These are phyloP conservation scores for Aspergillus eucalypticola DNA, from an alignment of 2,329 filamentous ascomycete species.

Conservation along the genomic window DNA sequence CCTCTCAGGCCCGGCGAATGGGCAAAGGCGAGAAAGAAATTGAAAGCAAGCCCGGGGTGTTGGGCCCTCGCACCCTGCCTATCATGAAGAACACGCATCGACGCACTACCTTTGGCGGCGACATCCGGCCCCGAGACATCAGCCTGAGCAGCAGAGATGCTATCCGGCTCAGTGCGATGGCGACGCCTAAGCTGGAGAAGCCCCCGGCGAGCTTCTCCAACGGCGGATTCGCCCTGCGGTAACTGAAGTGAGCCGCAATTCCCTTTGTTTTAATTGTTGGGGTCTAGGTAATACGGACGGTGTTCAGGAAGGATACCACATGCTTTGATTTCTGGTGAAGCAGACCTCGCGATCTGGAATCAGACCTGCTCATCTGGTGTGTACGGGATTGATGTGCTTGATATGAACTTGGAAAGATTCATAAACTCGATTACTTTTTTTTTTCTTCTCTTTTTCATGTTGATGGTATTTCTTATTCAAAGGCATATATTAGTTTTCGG, in stretches of 20 bases:
- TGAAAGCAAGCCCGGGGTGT: constrained; percentile 57
- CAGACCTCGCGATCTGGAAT: constrained; percentile 17
- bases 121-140: constrained; percentile 42
- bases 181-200: constrained; percentile 36
- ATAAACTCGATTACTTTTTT: not conserved
- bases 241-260: constrained; percentile 12
- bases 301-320: constrained; percentile 36
- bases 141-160: constrained; percentile 42
- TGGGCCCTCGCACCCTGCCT: constrained; percentile 62
- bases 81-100: constrained; percentile 56
- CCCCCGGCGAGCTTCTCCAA: constrained; percentile 32
- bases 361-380: constrained; percentile 3
- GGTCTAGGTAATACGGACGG: constrained; percentile 25
- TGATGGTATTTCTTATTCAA: constrained; percentile 17
- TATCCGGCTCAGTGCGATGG: constrained; percentile 40
- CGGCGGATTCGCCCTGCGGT: constrained; percentile 28
- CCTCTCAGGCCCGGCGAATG: constrained; percentile 67
- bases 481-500: constrained; percentile 26
- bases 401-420: constrained; percentile 16
- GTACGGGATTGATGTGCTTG: constrained; percentile 3
- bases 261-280: constrained; percentile 18
- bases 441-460: constrained; percentile 12
- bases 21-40: constrained; percentile 61
- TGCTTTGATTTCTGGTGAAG: constrained; percentile 20
- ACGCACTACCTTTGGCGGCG: constrained; percentile 45